Evolutionary conservation across 2,329 filamentous ascomycete species (phyloP), one percentile per base, ranked within the genome.

Genomic region (Claviceps arundinis): DNA sequence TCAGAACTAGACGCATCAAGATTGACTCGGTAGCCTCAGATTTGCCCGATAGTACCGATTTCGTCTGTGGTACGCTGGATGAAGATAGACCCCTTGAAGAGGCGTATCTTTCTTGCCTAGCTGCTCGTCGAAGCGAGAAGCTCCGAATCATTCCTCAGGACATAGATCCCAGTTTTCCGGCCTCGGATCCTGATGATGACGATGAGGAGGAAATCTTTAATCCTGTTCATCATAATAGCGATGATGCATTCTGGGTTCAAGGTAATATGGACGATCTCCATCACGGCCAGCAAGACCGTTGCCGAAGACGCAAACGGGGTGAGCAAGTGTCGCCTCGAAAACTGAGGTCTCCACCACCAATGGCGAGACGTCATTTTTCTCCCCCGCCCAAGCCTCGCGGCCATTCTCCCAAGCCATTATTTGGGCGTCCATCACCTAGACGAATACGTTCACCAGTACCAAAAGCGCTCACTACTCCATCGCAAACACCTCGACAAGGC

Each of bases 11-110:
- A 34, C 61, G 60, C 22, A 55, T 58, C 45, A 65, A 62, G 57
- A 57, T 60, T 42, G 61, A 62, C 26, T 59, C 62, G 41, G 76
- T 77, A 24, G 87, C 85, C 1, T 87, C 88, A 2, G 89, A 95
- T 63, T 75, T 98, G 11, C 93, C 93, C 1, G 93, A 98, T 66
- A 96, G 90, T 68, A 97, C 93, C 14, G 93, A 98, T 66, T 98
- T 98, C 59, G 93, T 98, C n/a, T 97, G 93, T 62, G 93, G 93
- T 54, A 98, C 93, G 1, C 75, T 98, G 19, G 93, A 98, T 58
- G 93, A 98, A 68, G 93, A 98, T 62, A 83, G 89, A 45, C 89
- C 89, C 2, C 71, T 97, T n/a, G 93, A 98, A 65, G 89, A 90
- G 59, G 91, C 89, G 0, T 98, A 96, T 66, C 78, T 95, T 52